phyloP scores from a whole-genome alignment of 768 basidiomycete genomes.

The Punctularia strigosozonata region DNA sequence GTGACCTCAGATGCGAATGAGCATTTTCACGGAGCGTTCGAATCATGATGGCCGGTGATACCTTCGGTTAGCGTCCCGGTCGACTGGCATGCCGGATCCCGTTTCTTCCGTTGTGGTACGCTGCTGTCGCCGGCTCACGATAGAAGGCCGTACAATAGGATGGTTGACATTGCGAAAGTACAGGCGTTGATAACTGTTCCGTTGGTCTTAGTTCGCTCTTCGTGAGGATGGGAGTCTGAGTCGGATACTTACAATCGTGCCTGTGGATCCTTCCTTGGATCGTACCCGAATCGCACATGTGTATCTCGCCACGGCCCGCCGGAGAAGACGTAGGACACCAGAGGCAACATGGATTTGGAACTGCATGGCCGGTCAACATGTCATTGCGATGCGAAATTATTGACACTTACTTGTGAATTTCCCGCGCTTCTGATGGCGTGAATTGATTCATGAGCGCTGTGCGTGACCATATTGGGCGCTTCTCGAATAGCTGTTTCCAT shows the following conservation, averaged over 20 bases:
- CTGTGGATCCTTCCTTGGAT: slow-evolving; percentile 64
- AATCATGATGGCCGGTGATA: neutral
- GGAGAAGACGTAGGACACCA: slow-evolving; percentile 79
- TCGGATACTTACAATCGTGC: slow-evolving; percentile 59
- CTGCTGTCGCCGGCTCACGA: slow-evolving; percentile 57
- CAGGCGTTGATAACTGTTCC: slow-evolving; percentile 77
- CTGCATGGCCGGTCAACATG: slow-evolving; percentile 24
- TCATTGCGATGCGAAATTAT: neutral
- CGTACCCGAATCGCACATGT: slow-evolving; percentile 77
- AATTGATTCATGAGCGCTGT: slow-evolving; percentile 78
- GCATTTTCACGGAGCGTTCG: neutral
- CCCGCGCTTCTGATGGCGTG: slow-evolving; percentile 47
- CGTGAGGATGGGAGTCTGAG: neutral
- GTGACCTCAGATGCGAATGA: slow-evolving; percentile 35
- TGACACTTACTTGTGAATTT: slow-evolving; percentile 58
- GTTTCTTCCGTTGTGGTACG: slow-evolving; percentile 27
- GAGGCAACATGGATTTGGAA: slow-evolving; percentile 69
- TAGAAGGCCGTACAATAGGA: slow-evolving; percentile 65
- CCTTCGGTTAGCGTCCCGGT: slow-evolving; percentile 8
- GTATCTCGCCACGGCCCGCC: slow-evolving; percentile 95
- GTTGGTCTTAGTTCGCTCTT: neutral
- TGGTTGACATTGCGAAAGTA: slow-evolving; percentile 86
- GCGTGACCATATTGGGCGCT: slow-evolving; percentile 87
- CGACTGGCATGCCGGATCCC: slow-evolving; percentile 11
- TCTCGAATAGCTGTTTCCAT: slow-evolving; percentile 57